phyloP scores from a whole-genome alignment of 1,139 yeast genomes.

The Candida tunisiensis region DNA sequence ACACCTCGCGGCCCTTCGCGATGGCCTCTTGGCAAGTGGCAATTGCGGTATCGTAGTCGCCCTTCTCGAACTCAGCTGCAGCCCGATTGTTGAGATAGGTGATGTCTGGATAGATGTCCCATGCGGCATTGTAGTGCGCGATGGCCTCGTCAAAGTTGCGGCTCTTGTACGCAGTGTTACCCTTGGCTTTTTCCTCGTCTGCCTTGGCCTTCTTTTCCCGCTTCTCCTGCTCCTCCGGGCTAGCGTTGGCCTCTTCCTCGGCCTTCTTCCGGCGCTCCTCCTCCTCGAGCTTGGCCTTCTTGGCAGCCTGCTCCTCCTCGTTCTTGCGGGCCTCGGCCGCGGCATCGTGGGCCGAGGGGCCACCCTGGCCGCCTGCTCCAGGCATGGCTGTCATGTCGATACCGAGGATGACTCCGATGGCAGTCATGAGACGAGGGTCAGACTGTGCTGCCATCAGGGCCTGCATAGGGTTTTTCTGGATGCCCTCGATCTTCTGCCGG shows the following conservation, averaged over 20 bases:
- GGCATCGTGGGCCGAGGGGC: conserved; percentile 13
- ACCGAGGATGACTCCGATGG: conserved; percentile 79
- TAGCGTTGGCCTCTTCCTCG: conserved; percentile 14
- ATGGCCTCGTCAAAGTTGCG: conserved; percentile 91
- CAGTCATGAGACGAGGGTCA: conserved; percentile 82
- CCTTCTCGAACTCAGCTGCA: conserved; percentile 95
- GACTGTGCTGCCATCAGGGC: conserved; percentile 31
- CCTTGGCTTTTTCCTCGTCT: conserved; percentile 67
- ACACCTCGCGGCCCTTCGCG: conserved; percentile 74
- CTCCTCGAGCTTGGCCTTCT: conserved; percentile 11
- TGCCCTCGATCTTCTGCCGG: conserved; percentile 49
- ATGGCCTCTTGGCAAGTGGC: conserved; percentile 68
- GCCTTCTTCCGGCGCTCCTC: conserved; percentile 18
- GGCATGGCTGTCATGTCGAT: conserved; percentile 29
- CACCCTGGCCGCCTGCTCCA: conserved; percentile 7
- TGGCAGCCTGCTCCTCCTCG: conserved; percentile 16
- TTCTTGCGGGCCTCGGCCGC: conserved; percentile 12
- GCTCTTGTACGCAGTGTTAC: conserved; percentile 73
- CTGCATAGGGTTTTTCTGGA: conserved; percentile 62
- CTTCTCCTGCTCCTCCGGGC: conserved; percentile 10
- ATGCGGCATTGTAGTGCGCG: conserved; percentile 69
- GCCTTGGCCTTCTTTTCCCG: conserved; percentile 34
- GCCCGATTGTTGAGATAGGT: conserved; percentile 93
- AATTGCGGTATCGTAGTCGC: conserved; percentile 75
- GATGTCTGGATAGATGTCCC: conserved; percentile 68